Evolutionary conservation across 2,329 filamentous ascomycete genomes (phyloP), one percentile per base, ranked within the genome.

Genomic region (Aspergillus unguis): DNA sequence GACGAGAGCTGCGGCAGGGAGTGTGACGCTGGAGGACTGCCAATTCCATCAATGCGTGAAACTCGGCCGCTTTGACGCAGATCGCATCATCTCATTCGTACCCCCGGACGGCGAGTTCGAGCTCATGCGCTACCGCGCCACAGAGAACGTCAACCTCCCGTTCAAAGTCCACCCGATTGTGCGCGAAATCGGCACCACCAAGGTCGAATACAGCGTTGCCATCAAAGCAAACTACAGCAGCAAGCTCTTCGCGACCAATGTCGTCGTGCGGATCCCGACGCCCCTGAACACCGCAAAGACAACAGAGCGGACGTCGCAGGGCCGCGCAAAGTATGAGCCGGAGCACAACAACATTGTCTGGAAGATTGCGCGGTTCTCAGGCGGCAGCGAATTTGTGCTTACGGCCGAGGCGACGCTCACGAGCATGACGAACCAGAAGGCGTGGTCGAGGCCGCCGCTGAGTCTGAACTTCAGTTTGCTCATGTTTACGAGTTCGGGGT

Each of bases 141-240:
- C 92, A 26, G 94, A 99, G 71, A 99, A 99, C 67, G 92, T 99
- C 69, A 99, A 99, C 69, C 79, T 99, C 11, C 95, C 94, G 0
- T 99, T 99, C 82, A 97, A 96, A 72, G 91, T 99, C 7, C 94
- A 99, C 69, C 92, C 92, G 60, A 99, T 99, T 62, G 94, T 99
- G 67, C 96, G 96, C 69, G 94, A 99, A 74, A 83, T 97, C 54
- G 92, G 94, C 60, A 95, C 94, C 68, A 94, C 90, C 38, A 97
- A 96, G 74, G 94, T 99, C 55, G 94, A 99, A 74, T 99, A 97
- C 78, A 96, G 90, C 76, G 95, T 99, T 65, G 91, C 91, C 49
- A 92, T 99, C 67, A 92, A 94, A 67, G 92, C 94, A 59, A 99
- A 99, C 75, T 99, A 96, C 67, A 92, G 92, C 50, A 84, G 86